These are phyloP conservation scores for Calonectria pseudoreteaudii DNA, from an alignment of 2,329 filamentous ascomycete species.

Conservation along the genomic window DNA sequence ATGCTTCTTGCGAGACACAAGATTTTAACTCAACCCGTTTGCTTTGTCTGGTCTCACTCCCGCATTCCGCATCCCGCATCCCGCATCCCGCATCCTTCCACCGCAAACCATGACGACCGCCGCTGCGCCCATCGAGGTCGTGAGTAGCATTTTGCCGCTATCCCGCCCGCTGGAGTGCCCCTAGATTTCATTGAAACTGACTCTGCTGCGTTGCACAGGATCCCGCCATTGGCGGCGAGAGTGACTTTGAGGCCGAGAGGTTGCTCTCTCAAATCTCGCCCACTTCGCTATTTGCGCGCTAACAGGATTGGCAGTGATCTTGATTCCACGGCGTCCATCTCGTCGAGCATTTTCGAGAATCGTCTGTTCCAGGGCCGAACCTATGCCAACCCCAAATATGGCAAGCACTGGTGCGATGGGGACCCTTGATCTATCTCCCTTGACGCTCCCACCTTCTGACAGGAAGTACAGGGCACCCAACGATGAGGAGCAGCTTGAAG, in stretches of 20 bases:
- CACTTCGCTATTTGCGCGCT: not conserved
- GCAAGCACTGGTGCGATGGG: conserved; percentile 34
- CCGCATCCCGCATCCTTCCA: not conserved
- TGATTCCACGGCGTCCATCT: conserved; percentile 35
- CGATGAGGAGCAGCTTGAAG: conserved; percentile 38
- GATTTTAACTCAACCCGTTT: not conserved
- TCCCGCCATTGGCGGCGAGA: conserved; percentile 19
- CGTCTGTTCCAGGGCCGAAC: conserved; percentile 34
- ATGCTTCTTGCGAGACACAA: not conserved
- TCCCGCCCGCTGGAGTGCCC: not conserved
- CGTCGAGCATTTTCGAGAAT: conserved; percentile 39
- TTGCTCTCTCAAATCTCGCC: rapidly evolving
- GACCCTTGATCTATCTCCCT: not conserved
- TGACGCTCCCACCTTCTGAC: not conserved
- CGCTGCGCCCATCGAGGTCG: not conserved
- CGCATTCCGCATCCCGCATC: not conserved
- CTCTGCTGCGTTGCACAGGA: conserved; percentile 23
- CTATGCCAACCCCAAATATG: conserved; percentile 41
- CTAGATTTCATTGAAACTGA: not conserved
- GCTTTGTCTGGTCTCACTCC: not conserved
- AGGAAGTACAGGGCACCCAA: conserved; percentile 12
- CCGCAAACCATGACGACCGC: not conserved
- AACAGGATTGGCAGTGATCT: conserved; percentile 17
- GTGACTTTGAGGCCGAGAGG: conserved; percentile 26
- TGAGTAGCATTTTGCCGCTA: not conserved